Percentiles rank a stretch among this genome's conserved stretches.
Conservation (phyloP, 257 asterid species). For the Fraxinus excelsior region DNA sequence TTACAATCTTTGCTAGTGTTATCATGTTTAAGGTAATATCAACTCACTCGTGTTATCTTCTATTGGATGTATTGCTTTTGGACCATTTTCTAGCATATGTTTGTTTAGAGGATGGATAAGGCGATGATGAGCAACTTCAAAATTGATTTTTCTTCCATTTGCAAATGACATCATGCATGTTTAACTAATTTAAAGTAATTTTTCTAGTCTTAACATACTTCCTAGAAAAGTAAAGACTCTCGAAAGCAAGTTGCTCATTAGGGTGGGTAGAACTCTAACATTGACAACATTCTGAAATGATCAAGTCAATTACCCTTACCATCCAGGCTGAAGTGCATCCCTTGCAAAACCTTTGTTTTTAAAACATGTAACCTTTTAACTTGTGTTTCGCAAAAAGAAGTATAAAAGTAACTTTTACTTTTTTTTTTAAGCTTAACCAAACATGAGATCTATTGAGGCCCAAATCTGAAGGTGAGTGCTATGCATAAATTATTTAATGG, state of each 20-base stretch:
- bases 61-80: neutral
- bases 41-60: conserved; percentile 2
- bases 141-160: neutral
- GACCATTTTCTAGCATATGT: neutral
- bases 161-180: neutral
- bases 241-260: neutral
- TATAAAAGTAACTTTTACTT: neutral
- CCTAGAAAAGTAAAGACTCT: neutral
- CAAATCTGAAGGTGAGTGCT: neutral
- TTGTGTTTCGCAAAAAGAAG: neutral
- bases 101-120: neutral
- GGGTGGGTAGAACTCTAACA: neutral
- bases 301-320: too few relatives aligned
- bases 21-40: conserved; percentile 79
- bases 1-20: conserved; percentile 80
- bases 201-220: neutral
- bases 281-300: neutral
- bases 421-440: neutral
- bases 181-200: neutral
- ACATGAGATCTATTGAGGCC: neutral
- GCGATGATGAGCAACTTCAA: neutral
- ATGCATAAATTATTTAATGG: neutral
- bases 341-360: too few relatives aligned
- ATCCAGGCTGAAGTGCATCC: neutral
- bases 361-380: too few relatives aligned